A percentile compares a stretch with the other conserved stretches of the same genome.
phyloP scores from a whole-genome alignment of 148 eudicot species.

The Mesembryanthemum crystallinum region DNA sequence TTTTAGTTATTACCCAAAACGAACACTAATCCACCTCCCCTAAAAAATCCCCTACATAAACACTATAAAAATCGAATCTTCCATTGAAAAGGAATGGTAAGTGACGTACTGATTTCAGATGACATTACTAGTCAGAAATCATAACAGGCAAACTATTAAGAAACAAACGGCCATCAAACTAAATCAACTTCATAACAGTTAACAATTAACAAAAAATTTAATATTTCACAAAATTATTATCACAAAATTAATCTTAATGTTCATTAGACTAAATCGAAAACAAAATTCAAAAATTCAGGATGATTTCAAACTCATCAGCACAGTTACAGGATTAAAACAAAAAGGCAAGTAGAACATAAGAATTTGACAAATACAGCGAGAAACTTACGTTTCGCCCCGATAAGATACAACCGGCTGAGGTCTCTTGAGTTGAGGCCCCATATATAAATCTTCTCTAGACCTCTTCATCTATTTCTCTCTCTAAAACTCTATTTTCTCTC shows the following conservation, averaged over 20 bases:
- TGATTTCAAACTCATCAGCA: slow-evolving; percentile 1
- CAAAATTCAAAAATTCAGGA: slow-evolving; percentile 2
- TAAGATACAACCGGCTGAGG: slow-evolving; percentile 53
- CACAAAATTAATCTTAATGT: neutral
- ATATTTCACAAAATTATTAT: neutral
- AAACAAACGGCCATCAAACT: neutral
- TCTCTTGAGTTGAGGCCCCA: slow-evolving; percentile 56
- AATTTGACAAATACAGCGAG: slow-evolving; percentile 9
- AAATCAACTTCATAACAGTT: neutral
- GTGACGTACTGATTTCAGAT: neutral
- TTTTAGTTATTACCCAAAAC: neutral
- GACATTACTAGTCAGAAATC: slow-evolving; percentile 8
- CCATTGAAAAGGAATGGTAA: neutral
- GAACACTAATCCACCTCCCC: neutral
- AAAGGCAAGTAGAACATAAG: neutral
- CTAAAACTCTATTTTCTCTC: slow-evolving; percentile 16
- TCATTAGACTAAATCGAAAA: neutral
- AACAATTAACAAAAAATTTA: neutral
- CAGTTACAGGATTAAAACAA: too few species aligned
- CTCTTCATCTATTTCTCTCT: slow-evolving; percentile 56
- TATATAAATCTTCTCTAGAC: slow-evolving; percentile 57
- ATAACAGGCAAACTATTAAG: neutral
- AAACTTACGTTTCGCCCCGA: slow-evolving; percentile 58
- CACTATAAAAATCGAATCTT: slow-evolving; percentile 15
- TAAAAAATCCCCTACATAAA: neutral